phyloP scores from a whole-genome alignment of 495 filamentous ascomycete genomes.

The Lasiosphaeria miniovina region DNA sequence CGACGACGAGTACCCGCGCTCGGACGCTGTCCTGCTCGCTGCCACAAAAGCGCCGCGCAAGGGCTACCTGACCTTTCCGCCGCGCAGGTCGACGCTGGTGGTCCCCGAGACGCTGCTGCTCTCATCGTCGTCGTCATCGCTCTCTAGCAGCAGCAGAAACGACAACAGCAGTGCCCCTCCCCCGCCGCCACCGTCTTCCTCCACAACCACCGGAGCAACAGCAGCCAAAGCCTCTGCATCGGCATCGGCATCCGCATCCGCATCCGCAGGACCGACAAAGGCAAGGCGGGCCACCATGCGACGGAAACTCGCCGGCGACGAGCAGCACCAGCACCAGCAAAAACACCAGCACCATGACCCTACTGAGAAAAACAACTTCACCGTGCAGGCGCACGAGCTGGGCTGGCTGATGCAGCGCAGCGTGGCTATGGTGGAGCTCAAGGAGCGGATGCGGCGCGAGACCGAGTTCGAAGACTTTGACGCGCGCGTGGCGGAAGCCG shows the following conservation, averaged over 20 bases:
- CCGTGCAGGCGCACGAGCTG: conserved; percentile 1
- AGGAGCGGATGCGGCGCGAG: conserved; percentile 26
- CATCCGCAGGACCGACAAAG: background rate
- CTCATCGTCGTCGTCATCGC: too few relatives aligned
- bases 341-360: conserved; percentile 2
- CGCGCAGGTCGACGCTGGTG: conserved; percentile 30
- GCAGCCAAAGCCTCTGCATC: too few relatives aligned
- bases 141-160: background rate
- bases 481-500: conserved; percentile 8
- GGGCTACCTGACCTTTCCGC: conserved; percentile 35
- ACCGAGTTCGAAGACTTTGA: conserved; percentile 18
- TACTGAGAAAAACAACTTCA: conserved; percentile 5
- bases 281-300: background rate
- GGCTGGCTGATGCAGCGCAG: conserved; percentile 35
- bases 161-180: background rate
- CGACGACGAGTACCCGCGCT: background rate
- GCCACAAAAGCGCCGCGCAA: conserved; percentile 22
- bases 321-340: background rate
- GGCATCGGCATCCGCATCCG: background rate
- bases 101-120: conserved; percentile 39
- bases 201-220: background rate
- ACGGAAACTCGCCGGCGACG: background rate
- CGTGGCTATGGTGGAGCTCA: conserved; percentile 34
- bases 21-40: background rate
- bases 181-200: background rate